Conservation (phyloP, 2,329 filamentous ascomycete species). For the Mollisia scopiformis region DNA sequence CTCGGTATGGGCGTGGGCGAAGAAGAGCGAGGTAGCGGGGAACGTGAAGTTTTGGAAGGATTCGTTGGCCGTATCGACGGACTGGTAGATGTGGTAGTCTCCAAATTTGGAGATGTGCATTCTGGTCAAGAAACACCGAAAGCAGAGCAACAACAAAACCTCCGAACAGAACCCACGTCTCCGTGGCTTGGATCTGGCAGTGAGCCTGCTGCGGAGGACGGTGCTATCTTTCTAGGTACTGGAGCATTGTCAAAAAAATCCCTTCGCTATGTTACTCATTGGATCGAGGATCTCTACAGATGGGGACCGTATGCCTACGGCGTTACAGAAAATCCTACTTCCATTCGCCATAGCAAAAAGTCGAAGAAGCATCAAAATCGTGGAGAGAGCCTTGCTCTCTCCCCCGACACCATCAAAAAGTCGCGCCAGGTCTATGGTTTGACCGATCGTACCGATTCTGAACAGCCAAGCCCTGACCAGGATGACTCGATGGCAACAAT, state of each 20-base stretch:
- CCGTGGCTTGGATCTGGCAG: constrained; percentile 75
- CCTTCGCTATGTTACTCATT: constrained; percentile 73
- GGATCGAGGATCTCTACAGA: constrained; percentile 86
- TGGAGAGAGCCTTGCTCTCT: constrained; percentile 33
- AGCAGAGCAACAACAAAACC: constrained; percentile 7
- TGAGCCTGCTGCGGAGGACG: constrained; percentile 73
- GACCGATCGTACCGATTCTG: constrained; percentile 9
- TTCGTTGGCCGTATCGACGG: constrained; percentile 79
- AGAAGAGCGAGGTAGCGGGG: constrained; percentile 91
- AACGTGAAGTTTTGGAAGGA: constrained; percentile 92
- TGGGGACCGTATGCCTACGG: constrained; percentile 87
- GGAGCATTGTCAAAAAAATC: constrained; percentile 74
- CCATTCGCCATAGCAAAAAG: constrained; percentile 54
- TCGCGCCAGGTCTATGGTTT: constrained; percentile 16
- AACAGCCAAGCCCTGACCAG: neutral
- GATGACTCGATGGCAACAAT: constrained; percentile 8
- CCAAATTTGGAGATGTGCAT: constrained; percentile 68
- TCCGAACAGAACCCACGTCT: constrained; percentile 35
- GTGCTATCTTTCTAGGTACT: constrained; percentile 82
- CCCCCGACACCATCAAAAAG: constrained; percentile 18
- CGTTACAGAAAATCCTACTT: constrained; percentile 75
- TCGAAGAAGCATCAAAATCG: constrained; percentile 36
- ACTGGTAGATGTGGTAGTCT: constrained; percentile 84
- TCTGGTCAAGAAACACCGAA: constrained; percentile 16
- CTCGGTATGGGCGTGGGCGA: constrained; percentile 93